Base-by-base conservation (phyloP, 495 filamentous ascomycete species). In the Penicillium manginii region DNA sequence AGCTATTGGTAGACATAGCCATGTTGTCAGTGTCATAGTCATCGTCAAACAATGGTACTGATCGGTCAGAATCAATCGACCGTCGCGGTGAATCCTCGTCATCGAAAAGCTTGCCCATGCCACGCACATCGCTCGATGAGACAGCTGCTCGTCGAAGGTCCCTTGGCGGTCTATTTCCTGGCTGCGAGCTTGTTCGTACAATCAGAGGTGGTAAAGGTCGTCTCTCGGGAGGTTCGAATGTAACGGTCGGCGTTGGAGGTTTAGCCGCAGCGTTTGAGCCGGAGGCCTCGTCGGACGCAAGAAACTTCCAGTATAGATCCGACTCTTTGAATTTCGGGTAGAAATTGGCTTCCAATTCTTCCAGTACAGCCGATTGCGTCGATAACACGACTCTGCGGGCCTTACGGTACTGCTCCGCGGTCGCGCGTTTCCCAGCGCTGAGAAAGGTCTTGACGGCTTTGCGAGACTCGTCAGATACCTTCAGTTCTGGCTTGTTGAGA, bases 291-390 rank as follows among this genome's bases (percentile, higher is more conserved):
- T 96, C 92, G 1, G 93, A 91, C 10, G 94, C 90, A 4, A 98
- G 79, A 62, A 91, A 96, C 64, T 99, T 98, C 80, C 91, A 98
- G 69, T 91, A 99, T 1, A 98, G 69, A 65, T 97, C 92, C 0
- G 92, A 96, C 50, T 87, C 88, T 63, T 91, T 94, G 72, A 99
- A 99, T 42, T 86, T 88, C 18, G 87, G 85, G 58, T 93, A 93
- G 65, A 96, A 83, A 33, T 78, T 84, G 32, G 82, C 83, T 56
- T 92, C 85, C 84, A 99, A 88, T 54, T 89, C 86, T 60, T 96
- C 90, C 29, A 96, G 80, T 0, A 92, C 88, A 0, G 83, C 79
- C 26, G 89, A 96, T 64, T 99, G 94, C 0, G 91, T 89, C 49
- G 83, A 83, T 22, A 98, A 71, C 33, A 98, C 87, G 35, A 92